Percentiles rank a stretch among this genome's conserved stretches.
phyloP scores from a whole-genome alignment of 176 grass and related monocot species.

The Oryza officinalis region DNA sequence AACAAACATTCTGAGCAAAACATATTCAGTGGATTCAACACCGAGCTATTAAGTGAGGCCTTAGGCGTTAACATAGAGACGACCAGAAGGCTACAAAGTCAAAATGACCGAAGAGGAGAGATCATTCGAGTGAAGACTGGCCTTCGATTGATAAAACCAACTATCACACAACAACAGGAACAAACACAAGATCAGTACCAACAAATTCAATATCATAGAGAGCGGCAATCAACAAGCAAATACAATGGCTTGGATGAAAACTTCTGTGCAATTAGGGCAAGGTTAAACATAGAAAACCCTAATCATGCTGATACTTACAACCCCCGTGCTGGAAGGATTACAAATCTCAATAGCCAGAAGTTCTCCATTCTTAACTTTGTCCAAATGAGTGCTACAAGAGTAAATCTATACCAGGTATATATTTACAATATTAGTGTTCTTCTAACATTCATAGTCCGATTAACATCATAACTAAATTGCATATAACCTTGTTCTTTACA shows the following conservation, averaged over 20 bases:
- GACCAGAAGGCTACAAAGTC: conserved; percentile 37
- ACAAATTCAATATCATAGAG: background rate
- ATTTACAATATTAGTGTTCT: too few species aligned
- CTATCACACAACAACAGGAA: background rate
- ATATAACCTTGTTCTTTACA: background rate
- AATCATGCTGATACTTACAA: conserved; percentile 35
- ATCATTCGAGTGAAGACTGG: conserved; percentile 35
- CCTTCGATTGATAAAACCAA: conserved; percentile 31
- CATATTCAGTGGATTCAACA: conserved; percentile 35
- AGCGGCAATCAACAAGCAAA: background rate
- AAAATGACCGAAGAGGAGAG: conserved; percentile 35
- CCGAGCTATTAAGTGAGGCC: conserved; percentile 30
- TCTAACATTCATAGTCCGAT: background rate
- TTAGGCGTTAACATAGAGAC: conserved; percentile 25
- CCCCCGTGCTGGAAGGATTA: conserved; percentile 34
- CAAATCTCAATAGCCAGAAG: conserved; percentile 43
- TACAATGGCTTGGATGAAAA: conserved; percentile 39
- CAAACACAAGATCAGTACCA: conserved; percentile 8
- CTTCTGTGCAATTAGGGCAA: conserved; percentile 40
- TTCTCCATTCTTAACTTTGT: conserved; percentile 40
- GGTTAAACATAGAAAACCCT: conserved; percentile 25
- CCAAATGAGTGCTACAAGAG: conserved; percentile 35
- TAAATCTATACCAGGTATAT: conserved; percentile 1
- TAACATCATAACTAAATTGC: background rate
- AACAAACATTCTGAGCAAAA: background rate